These are phyloP conservation scores for Nitzschia putrida DNA, from an alignment of 108 stramenopile genomes.

Conservation along the genomic window DNA sequence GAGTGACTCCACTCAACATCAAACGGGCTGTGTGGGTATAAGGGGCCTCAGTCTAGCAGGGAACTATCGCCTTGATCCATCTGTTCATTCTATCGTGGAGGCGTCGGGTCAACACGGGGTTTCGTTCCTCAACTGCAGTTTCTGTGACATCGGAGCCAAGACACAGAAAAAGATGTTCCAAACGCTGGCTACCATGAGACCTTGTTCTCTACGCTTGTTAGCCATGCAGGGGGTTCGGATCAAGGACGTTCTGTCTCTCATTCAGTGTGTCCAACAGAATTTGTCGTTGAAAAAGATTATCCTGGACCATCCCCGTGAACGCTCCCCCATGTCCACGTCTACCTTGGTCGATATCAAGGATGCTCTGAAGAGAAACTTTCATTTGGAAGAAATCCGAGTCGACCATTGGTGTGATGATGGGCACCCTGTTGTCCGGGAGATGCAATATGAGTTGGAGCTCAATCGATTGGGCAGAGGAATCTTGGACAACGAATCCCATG, in stretches of 20 bases:
- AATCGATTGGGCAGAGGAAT: slow-evolving; percentile 36
- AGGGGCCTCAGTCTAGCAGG: slow-evolving; percentile 30
- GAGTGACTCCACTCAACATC: background rate
- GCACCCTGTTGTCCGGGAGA: slow-evolving; percentile 3
- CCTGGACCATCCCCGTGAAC: slow-evolving; percentile 30
- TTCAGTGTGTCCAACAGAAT: slow-evolving; percentile 28
- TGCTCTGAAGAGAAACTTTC: slow-evolving; percentile 30
- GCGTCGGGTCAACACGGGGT: slow-evolving; percentile 1
- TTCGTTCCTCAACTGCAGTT: slow-evolving; percentile 28
- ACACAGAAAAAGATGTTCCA: slow-evolving; percentile 20
- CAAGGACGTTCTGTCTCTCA: slow-evolving; percentile 11
- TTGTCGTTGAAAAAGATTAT: slow-evolving; percentile 18
- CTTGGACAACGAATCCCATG: slow-evolving; percentile 10
- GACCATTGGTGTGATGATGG: slow-evolving; percentile 3
- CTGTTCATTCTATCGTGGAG: slow-evolving; percentile 22
- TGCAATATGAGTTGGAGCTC: slow-evolving; percentile 31
- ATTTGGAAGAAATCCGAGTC: slow-evolving; percentile 16
- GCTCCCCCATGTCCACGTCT: background rate
- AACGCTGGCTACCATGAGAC: slow-evolving; percentile 10
- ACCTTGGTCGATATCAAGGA: slow-evolving; percentile 12
- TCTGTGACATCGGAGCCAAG: slow-evolving; percentile 29
- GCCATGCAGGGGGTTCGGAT: slow-evolving; percentile 23
- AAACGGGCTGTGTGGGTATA: too few relatives aligned
- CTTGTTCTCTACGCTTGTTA: slow-evolving; percentile 24
- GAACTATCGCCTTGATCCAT: slow-evolving; percentile 27